Percentiles rank a stretch among this genome's conserved stretches.
Conservation (phyloP, 768 basidiomycete genomes). For the Termitomyces bulborhizus region DNA sequence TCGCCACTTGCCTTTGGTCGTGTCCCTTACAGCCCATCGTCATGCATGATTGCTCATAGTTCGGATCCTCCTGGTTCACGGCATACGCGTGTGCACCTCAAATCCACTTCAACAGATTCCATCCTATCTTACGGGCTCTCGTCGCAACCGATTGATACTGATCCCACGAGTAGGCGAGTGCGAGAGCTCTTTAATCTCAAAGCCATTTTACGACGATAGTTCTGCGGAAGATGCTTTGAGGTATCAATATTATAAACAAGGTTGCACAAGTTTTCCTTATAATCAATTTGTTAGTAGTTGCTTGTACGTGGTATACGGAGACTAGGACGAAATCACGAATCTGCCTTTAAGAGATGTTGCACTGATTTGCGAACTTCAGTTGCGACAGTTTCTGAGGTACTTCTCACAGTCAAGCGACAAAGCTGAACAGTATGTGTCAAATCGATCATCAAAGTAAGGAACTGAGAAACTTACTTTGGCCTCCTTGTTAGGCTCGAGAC, state of each 20-base stretch:
- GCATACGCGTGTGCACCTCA: conserved; percentile 29
- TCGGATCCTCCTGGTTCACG: background rate
- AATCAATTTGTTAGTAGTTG: conserved; percentile 17
- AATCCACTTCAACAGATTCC: conserved; percentile 54
- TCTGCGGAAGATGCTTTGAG: background rate
- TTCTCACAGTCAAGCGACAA: conserved; percentile 89
- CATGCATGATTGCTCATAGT: background rate
- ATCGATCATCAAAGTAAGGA: background rate
- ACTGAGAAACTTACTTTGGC: conserved; percentile 63
- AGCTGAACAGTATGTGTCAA: conserved; percentile 41
- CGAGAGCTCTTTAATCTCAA: conserved; percentile 36
- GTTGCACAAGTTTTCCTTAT: conserved; percentile 1
- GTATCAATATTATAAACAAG: background rate
- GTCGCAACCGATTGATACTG: conserved; percentile 23
- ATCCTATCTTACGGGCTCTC: conserved; percentile 28
- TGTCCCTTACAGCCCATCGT: conserved; percentile 12
- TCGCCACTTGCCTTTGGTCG: conserved; percentile 14
- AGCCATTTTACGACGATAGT: conserved; percentile 36
- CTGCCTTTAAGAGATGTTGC: conserved; percentile 36
- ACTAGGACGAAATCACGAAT: conserved; percentile 15
- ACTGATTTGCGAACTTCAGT: conserved; percentile 56
- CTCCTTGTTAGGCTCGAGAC: conserved; percentile 92
- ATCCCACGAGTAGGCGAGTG: conserved; percentile 34
- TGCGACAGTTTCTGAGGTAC: conserved; percentile 90
- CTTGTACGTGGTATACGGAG: conserved; percentile 10